Conservation (phyloP, 345 rosid genomes). For the Pugionium cornutum region DNA sequence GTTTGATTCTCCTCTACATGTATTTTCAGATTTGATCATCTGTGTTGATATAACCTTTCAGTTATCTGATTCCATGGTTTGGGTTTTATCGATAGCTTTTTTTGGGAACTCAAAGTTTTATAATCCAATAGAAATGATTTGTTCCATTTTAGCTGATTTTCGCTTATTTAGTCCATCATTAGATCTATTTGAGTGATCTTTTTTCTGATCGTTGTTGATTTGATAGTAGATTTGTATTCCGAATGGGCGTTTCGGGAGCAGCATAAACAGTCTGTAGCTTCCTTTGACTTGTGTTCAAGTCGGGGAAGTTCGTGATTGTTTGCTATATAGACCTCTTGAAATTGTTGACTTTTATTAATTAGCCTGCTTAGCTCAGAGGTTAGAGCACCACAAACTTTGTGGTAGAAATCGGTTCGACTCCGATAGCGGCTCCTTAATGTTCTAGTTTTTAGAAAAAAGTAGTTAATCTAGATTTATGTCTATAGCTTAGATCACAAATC, state of each 20-base stretch:
- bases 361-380: constrained; percentile 26
- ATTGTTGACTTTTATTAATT: background rate
- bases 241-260: background rate
- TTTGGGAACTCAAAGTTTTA: background rate
- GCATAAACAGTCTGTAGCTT: background rate
- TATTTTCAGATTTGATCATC: background rate
- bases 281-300: background rate
- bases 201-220: no score
- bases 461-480: background rate
- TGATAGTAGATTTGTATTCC: background rate
- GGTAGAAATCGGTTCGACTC: constrained; percentile 38
- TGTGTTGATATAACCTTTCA: background rate
- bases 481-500: no score
- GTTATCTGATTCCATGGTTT: background rate
- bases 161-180: no score
- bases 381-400: constrained; percentile 31
- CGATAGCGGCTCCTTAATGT: constrained; percentile 11
- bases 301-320: background rate
- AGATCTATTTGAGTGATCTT: no score
- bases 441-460: background rate
- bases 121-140: background rate
- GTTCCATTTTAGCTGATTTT: no score
- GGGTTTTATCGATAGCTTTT: background rate
- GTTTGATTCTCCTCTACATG: background rate
- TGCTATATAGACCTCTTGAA: background rate